A percentile compares a stretch with the other conserved stretches of the same genome.
Conservation (phyloP, 768 basidiomycete species). For the Trametes punicea region DNA sequence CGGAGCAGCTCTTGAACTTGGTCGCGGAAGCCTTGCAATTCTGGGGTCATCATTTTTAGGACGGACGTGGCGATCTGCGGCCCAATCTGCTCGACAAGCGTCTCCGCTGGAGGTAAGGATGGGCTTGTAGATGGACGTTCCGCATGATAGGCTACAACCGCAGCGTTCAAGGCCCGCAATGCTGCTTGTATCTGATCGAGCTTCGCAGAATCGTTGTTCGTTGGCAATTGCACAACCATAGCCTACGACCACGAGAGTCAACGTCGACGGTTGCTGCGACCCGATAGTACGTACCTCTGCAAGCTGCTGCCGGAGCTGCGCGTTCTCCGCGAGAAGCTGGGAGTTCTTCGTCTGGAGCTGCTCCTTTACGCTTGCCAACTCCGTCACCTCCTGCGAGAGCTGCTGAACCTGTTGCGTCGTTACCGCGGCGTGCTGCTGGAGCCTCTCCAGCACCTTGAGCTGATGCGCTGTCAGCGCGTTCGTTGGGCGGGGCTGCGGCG, state of each 20-base stretch:
- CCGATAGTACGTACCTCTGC: conserved; percentile 1
- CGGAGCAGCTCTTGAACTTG: conserved; percentile 9
- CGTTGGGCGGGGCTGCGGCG: conserved; percentile 1
- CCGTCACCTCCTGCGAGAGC: conserved; percentile 15
- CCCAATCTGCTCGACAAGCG: conserved; percentile 1
- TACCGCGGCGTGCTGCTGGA: conserved; percentile 14
- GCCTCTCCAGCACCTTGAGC: conserved; percentile 8
- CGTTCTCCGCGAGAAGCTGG: conserved; percentile 7
- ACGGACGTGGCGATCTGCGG: conserved; percentile 7
- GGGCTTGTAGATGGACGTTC: background rate
- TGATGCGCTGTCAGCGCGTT: conserved; percentile 7
- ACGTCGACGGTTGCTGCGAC: background rate
- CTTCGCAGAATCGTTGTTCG: conserved; percentile 3
- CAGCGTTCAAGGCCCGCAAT: conserved; percentile 17
- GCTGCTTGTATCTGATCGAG: conserved; percentile 11
- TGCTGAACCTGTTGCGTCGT: conserved; percentile 16
- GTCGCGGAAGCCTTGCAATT: conserved; percentile 2
- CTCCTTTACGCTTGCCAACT: conserved; percentile 8
- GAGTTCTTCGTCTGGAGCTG: conserved; percentile 12
- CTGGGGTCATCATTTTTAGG: conserved; percentile 3
- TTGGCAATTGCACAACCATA: conserved; percentile 1
- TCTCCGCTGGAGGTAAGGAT: background rate
- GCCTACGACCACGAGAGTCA: background rate
- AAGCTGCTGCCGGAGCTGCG: conserved; percentile 13
- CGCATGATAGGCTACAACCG: conserved; percentile 7